These are phyloP conservation scores for Pichia nanzhaoensis DNA, from an alignment of 805 yeast species.

Conservation along the genomic window DNA sequence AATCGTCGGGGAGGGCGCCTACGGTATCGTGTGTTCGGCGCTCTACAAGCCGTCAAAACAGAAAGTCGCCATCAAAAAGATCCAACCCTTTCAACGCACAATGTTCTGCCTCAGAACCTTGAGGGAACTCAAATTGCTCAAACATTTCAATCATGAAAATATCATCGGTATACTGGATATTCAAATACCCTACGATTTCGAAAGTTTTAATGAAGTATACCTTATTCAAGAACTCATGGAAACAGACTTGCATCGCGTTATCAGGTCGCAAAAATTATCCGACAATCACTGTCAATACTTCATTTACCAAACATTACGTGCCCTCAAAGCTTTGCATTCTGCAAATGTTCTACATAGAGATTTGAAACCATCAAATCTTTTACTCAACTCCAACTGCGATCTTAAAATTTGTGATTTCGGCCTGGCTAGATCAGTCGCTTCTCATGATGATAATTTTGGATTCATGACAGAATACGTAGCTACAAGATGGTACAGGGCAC, in stretches of 20 bases:
- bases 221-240: slow-evolving; percentile 85
- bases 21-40: slow-evolving; percentile 91
- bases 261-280: slow-evolving; percentile 70
- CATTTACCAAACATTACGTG: slow-evolving; percentile 84
- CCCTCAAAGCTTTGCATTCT: slow-evolving; percentile 82
- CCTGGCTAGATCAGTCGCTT: slow-evolving; percentile 63
- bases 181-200: slow-evolving; percentile 73
- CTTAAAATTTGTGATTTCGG: slow-evolving; percentile 94
- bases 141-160: slow-evolving; percentile 90
- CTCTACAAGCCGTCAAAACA: slow-evolving; percentile 78
- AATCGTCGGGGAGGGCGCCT: slow-evolving; percentile 93
- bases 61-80: slow-evolving; percentile 92
- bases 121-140: slow-evolving; percentile 80
- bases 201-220: slow-evolving; percentile 79
- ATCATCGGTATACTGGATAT: slow-evolving; percentile 85
- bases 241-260: slow-evolving; percentile 78
- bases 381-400: slow-evolving; percentile 89
- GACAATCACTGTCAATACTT: slow-evolving; percentile 95
- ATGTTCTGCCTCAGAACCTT: slow-evolving; percentile 85
- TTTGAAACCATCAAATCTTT: slow-evolving; percentile 80
- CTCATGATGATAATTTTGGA: slow-evolving; percentile 60
- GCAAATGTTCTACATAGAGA: slow-evolving; percentile 95
- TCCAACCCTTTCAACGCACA: slow-evolving; percentile 84
- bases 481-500: slow-evolving; percentile 96
- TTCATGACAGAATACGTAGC: slow-evolving; percentile 97